Conservation (phyloP, 1,284 basidiomycete genomes). For the Trichosporon sp. region DNA sequence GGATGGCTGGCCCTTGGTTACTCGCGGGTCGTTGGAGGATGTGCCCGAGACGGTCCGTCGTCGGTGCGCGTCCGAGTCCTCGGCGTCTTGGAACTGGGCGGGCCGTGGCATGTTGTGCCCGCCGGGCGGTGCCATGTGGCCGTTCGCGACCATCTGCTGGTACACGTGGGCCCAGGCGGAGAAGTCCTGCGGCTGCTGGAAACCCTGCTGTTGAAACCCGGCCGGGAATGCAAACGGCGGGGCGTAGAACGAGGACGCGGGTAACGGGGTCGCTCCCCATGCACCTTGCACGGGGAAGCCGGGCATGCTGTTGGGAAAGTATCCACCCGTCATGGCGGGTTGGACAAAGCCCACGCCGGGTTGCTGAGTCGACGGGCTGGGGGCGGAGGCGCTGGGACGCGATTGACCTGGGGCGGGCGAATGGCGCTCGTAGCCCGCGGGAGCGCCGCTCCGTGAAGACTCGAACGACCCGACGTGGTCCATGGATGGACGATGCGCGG, state of each 20-base stretch:
- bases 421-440: neutral
- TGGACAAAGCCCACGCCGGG: neutral
- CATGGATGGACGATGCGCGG: conserved; percentile 42
- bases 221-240: conserved; percentile 25
- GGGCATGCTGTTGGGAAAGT: neutral
- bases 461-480: conserved; percentile 44
- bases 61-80: conserved; percentile 8
- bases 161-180: conserved; percentile 48
- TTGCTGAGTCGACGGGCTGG: neutral
- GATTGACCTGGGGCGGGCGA: neutral
- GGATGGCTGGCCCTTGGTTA: neutral
- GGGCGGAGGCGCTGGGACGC: neutral
- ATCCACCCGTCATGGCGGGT: neutral
- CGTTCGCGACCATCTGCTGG: conserved; percentile 43
- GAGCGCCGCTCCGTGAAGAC: neutral
- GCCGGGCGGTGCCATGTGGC: conserved; percentile 24
- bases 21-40: conserved; percentile 2
- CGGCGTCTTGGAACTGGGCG: conserved; percentile 21
- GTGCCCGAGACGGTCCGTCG: conserved; percentile 11
- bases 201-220: conserved; percentile 20
- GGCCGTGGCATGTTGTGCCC: conserved; percentile 18
- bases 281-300: neutral
- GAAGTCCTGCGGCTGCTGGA: conserved; percentile 40
- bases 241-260: conserved; percentile 37
- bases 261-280: conserved; percentile 9